Evolutionary conservation across 345 rosid species (phyloP), one percentile per base, ranked within the genome.

Genomic region (Ailanthus altissimus): DNA sequence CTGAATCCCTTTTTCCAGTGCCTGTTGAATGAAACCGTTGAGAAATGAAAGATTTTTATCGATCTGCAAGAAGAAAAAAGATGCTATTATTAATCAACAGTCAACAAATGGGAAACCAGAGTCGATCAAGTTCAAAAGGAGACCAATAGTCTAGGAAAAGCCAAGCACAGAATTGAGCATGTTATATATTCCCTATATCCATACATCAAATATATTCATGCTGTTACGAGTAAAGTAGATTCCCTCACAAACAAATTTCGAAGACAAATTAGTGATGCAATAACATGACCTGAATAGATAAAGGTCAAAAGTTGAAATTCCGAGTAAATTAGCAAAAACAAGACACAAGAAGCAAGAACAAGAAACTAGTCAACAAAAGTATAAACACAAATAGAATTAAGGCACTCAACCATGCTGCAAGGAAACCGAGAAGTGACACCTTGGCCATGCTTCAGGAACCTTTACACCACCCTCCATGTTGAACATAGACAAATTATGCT

Each of bases 21-120:
- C 80, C 75, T 87, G 85, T 83, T 92, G 88, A 67, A 96, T 90
- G 72, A 86, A 91, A 59, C 85, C 82, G 79, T 88, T 78, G 68
- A 96, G 98, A 81, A 96, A 93, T 36, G 97, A 85, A 68, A 96
- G 93, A 50, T 76, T 86, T 83, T 82, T 89, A 77, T 96, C 99
- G 62, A 92, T 88, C 99, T 96, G 93, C 86, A 85, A 81, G 58
- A 20, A 72, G 61, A 43, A 68, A 25, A 61, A 63, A 28, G 54
- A 32, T 7, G 47, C 49, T 47, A 64, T 25, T 50, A 54, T 38
- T 71, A 69, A 32, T 15, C 57, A 20, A 47, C 67, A 32, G 46
- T 25, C 26, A 71, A 42, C n/a, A 50, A 73, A n/a, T 50, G 51
- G 36, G 61, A n/a, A 75, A 36, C 38, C 8, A 16, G 6, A 42